Conservation (phyloP, 192 early-diverging fungal species). For the Coemansia sp. region DNA sequence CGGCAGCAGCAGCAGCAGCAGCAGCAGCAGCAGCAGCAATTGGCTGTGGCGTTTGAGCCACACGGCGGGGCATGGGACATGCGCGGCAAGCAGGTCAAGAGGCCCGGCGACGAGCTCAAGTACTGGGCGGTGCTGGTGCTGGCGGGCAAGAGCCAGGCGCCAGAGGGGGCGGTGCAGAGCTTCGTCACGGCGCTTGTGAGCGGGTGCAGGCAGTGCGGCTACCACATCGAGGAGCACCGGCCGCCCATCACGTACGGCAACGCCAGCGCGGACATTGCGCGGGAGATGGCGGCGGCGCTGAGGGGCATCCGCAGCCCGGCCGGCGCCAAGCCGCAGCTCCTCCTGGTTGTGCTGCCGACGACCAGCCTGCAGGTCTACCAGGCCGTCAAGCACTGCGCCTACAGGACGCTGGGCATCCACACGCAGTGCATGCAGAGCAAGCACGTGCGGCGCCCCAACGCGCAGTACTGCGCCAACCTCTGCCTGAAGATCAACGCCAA, state of each 20-base stretch:
- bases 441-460: slow-evolving; percentile 71
- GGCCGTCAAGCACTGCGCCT: slow-evolving; percentile 83
- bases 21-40: too few relatives aligned
- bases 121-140: slow-evolving; percentile 84
- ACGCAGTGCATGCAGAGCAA: slow-evolving; percentile 90
- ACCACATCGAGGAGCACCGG: slow-evolving; percentile 53
- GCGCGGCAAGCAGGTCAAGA: slow-evolving; percentile 71
- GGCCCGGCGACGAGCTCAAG: slow-evolving; percentile 65
- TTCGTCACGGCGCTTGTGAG: slow-evolving; percentile 76
- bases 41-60: slow-evolving; percentile 51
- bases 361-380: slow-evolving; percentile 79
- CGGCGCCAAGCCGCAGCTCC: slow-evolving; percentile 66
- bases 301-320: slow-evolving; percentile 62
- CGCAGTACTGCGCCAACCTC: slow-evolving; percentile 95
- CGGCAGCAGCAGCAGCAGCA: too few relatives aligned
- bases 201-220: slow-evolving; percentile 73
- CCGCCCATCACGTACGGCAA: slow-evolving; percentile 56
- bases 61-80: slow-evolving; percentile 86
- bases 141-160: slow-evolving; percentile 55
- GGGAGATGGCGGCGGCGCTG: slow-evolving; percentile 68
- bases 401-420: slow-evolving; percentile 84
- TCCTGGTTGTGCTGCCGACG: slow-evolving; percentile 80
- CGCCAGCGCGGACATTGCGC: slow-evolving; percentile 65
- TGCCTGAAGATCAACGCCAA: slow-evolving; percentile 94
- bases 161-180: slow-evolving; percentile 57